A percentile compares a stretch with the other conserved stretches of the same genome.
Conservation (phyloP, 2,329 filamentous ascomycete genomes). For the Verruconis gallopava region DNA sequence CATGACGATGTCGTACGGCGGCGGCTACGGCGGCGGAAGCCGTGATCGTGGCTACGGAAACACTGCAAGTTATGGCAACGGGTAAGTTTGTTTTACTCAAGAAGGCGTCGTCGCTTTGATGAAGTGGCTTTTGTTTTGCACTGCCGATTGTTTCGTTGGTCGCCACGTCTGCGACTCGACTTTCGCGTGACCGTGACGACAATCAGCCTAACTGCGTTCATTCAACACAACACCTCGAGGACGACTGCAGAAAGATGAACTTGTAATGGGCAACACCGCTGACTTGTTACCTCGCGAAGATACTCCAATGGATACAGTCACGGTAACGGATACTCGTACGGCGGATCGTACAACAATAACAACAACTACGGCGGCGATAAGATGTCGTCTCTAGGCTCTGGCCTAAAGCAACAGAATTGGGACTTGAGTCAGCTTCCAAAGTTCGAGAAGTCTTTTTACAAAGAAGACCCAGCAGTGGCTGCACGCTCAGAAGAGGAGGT, state of each 20-base stretch:
- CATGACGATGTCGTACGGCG: slow-evolving; percentile 54
- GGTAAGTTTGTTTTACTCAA: slow-evolving; percentile 30
- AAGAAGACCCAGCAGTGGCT: slow-evolving; percentile 73
- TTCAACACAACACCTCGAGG: slow-evolving; percentile 2
- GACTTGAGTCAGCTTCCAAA: slow-evolving; percentile 73
- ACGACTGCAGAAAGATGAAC: background rate
- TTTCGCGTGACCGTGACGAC: background rate
- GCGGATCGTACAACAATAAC: slow-evolving; percentile 22
- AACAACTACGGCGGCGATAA: slow-evolving; percentile 56
- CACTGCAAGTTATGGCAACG: slow-evolving; percentile 35
- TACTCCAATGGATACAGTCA: slow-evolving; percentile 21
- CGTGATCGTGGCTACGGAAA: slow-evolving; percentile 34
- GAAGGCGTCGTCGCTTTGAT: slow-evolving; percentile 26
- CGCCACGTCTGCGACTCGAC: slow-evolving; percentile 1
- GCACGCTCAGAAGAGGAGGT: slow-evolving; percentile 66
- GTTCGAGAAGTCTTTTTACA: slow-evolving; percentile 99
- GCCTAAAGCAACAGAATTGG: slow-evolving; percentile 80
- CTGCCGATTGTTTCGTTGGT: slow-evolving; percentile 10
- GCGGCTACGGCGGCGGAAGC: slow-evolving; percentile 31
- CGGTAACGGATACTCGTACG: slow-evolving; percentile 19
- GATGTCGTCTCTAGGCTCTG: slow-evolving; percentile 83
- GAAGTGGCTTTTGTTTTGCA: slow-evolving; percentile 14
- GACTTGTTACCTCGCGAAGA: background rate
- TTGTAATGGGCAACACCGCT: background rate
- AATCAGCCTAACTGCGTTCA: background rate